Evolutionary conservation across 768 basidiomycete species (phyloP).

Genomic region (Mycena venus): DNA sequence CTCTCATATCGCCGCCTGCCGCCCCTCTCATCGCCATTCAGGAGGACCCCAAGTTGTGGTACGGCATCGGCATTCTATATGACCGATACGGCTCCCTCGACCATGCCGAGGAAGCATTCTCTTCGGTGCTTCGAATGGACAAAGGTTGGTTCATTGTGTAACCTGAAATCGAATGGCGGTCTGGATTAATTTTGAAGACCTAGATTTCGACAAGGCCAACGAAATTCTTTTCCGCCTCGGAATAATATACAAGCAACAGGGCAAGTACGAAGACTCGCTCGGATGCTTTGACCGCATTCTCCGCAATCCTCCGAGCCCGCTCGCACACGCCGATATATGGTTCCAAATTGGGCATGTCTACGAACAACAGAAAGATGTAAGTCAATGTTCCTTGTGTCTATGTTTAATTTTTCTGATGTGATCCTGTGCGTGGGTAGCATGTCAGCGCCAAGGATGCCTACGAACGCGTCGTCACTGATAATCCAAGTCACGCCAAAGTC

Average conservation of each 20-base stretch:
- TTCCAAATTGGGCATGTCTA: conserved; percentile 99
- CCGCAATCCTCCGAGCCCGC: conserved; percentile 93
- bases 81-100: conserved; percentile 98
- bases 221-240: conserved; percentile 98
- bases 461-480: conserved; percentile 93
- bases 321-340: conserved; percentile 98
- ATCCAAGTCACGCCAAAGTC: conserved; percentile 96
- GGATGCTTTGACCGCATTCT: conserved; percentile 97
- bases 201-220: conserved; percentile 98
- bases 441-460: conserved; percentile 94
- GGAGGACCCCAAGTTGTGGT: conserved; percentile 99
- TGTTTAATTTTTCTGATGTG: conserved; percentile 22
- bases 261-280: conserved; percentile 90
- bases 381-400: conserved; percentile 32
- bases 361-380: conserved; percentile 96
- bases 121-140: conserved; percentile 96
- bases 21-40: conserved; percentile 40
- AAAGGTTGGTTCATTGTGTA: conserved; percentile 74
- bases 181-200: conserved; percentile 51
- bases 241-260: conserved; percentile 99
- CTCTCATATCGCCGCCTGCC: conserved; percentile 24
- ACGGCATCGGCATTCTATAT: conserved; percentile 98
- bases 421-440: conserved; percentile 68
- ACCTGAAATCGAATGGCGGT: conserved; percentile 28
- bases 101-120: conserved; percentile 98